Conservation (phyloP, 805 yeast genomes). For the Torulaspora gathmanii region DNA sequence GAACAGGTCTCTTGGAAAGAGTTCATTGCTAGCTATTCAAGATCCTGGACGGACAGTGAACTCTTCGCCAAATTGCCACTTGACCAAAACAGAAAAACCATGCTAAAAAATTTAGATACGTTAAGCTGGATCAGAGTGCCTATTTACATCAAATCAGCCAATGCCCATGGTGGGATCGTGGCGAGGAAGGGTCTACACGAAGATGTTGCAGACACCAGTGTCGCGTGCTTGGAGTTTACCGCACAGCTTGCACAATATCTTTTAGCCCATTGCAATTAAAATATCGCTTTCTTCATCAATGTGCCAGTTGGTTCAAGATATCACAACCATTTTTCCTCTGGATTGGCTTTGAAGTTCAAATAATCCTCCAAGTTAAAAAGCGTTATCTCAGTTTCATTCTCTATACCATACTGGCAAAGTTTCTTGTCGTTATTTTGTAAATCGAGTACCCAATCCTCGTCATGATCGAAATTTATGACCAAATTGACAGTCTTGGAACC, state of each 20-base stretch:
- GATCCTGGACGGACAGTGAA: constrained; percentile 16
- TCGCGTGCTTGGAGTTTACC: constrained; percentile 30
- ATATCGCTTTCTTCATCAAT: constrained; percentile 1
- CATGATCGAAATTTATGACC: constrained; percentile 84
- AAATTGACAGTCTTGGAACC: constrained; percentile 90
- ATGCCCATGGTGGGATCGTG: constrained; percentile 84
- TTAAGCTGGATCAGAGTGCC: constrained; percentile 77
- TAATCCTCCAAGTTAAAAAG: constrained; percentile 69
- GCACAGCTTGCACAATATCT: constrained; percentile 26
- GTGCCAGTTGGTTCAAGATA: constrained; percentile 4
- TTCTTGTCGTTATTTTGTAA: constrained; percentile 37
- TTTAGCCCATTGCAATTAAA: constrained; percentile 12
- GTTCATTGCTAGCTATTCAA: constrained; percentile 28
- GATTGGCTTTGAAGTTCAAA: constrained; percentile 65
- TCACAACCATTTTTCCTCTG: constrained; percentile 82
- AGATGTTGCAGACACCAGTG: constrained; percentile 27
- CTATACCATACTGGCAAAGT: constrained; percentile 52
- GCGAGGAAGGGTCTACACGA: constrained; percentile 60
- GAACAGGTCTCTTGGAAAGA: constrained; percentile 22
- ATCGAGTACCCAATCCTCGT: constrained; percentile 60
- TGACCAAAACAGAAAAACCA: constrained; percentile 38
- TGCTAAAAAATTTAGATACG: constrained; percentile 52
- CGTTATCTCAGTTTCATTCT: constrained; percentile 90
- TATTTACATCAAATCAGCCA: constrained; percentile 61
- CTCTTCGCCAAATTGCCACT: constrained; percentile 32